Evolutionary conservation across 2,329 filamentous ascomycete species (phyloP), one percentile per base, ranked within the genome.

Genomic region (Pestalotiopsis sp.): DNA sequence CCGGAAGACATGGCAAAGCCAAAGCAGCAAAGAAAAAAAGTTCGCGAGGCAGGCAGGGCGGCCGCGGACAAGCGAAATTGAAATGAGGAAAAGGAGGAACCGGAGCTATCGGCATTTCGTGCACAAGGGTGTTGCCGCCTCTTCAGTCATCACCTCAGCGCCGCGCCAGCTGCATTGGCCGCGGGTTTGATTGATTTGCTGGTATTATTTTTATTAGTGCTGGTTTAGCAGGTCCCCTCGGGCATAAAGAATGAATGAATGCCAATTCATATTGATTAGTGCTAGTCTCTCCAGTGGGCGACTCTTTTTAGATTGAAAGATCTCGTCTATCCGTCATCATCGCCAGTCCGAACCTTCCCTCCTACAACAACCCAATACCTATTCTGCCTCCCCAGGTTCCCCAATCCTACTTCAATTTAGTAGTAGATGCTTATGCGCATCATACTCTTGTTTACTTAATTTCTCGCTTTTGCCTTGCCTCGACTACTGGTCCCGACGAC

Each of bases 61-160:
- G 20, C 38, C 61, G 39, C 61, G 61, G 61, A 31, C 61, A 64
- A 64, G 61, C 61, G 61, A 64, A 64, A 64, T 64, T 36, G 61
- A 64, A 64, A 64, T 64, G 14, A 52, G 61, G 13, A 41, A 49
- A 64, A 63, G 38, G 64, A 49, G 55, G 67, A 66, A 68, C 38
- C 59, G 59, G 59, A 62, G 59, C 59, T 62, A 62, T 62, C 59
- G 59, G 59, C 59, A 62, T 62, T 39, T 59, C 23, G 27, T 59
- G 23, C 14, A 59, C 31, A 36, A 62, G 59, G n/a, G 27, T 36
- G 17, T 59, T 31, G 59, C 59, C 36, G 25, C n/a, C 59, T 36
- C 20, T 59, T 36, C 57, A n/a, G 25, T 14, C 55, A 59, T 13
- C 14, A 13, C 12, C 17, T 38, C 59, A 62, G 59, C 59, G n/a